A percentile compares a stretch with the other conserved stretches of the same genome.
These are phyloP conservation scores for Serendipita indica DNA, from an alignment of 768 basidiomycete species.

Conservation along the genomic window DNA sequence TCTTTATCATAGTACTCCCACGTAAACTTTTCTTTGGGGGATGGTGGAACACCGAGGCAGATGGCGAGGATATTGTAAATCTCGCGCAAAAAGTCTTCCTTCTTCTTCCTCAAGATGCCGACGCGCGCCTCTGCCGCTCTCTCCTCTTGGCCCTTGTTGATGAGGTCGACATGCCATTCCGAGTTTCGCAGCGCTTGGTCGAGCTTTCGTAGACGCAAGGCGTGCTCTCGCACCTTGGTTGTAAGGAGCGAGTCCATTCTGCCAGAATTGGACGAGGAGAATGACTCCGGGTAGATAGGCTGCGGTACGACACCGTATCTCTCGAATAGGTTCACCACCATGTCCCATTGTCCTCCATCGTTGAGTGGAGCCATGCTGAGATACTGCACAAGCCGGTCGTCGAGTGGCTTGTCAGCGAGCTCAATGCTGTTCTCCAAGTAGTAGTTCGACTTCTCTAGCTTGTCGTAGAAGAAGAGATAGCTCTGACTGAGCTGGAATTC, in stretches of 20 bases:
- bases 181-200: conserved; percentile 30
- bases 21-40: conserved; percentile 49
- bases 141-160: conserved; percentile 10
- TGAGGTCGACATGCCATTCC: conserved; percentile 8
- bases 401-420: conserved; percentile 60
- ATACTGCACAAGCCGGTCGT: conserved; percentile 68
- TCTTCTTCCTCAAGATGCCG: conserved; percentile 56
- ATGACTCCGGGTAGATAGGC: conserved; percentile 66
- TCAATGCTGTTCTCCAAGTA: conserved; percentile 81
- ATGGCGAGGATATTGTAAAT: conserved; percentile 74
- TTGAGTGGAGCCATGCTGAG: conserved; percentile 64
- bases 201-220: conserved; percentile 60
- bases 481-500: conserved; percentile 85
- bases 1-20: conserved; percentile 85
- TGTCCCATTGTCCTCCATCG: conserved; percentile 94
- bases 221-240: conserved; percentile 83
- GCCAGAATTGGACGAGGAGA: conserved; percentile 57
- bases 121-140: conserved; percentile 23
- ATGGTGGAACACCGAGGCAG: conserved; percentile 74
- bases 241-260: conserved; percentile 70
- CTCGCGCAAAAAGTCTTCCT: conserved; percentile 72
- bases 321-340: conserved; percentile 57
- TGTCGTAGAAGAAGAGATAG: conserved; percentile 94
- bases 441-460: conserved; percentile 82
- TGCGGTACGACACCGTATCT: conserved; percentile 84